These are phyloP conservation scores for Leccinum subgranulosum DNA, from an alignment of 768 basidiomycete genomes.

Conservation along the genomic window DNA sequence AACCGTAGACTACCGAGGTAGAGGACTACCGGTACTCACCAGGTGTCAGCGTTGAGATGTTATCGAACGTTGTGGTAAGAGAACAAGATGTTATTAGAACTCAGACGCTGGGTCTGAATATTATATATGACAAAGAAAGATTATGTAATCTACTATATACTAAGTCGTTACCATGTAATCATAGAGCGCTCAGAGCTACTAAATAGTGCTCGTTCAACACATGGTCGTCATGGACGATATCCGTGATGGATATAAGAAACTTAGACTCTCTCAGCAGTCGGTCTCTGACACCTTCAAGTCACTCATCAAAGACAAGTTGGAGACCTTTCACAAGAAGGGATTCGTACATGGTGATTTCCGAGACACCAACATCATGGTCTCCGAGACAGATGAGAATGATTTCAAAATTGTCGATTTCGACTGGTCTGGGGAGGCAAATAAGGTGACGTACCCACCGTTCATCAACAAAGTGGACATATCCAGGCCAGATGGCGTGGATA, in stretches of 20 bases:
- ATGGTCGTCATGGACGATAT: slow-evolving; percentile 34
- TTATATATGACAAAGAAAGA: too few species aligned
- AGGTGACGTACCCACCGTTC: background rate
- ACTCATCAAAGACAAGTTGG: background rate
- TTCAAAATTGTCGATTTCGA: background rate
- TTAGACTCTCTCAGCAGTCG: too few species aligned
- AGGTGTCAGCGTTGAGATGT: too few species aligned
- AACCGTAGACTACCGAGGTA: too few species aligned
- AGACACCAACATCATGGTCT: background rate
- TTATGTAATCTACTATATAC: too few species aligned
- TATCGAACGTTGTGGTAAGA: too few species aligned
- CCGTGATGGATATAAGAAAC: background rate
- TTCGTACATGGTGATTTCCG: background rate
- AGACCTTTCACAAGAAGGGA: background rate
- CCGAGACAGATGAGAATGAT: background rate
- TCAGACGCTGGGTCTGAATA: too few species aligned
- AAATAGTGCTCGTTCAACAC: too few species aligned
- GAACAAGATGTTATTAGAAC: too few species aligned
- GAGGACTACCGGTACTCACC: too few species aligned
- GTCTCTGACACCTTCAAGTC: background rate
- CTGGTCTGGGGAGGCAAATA: background rate
- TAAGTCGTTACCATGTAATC: too few species aligned
- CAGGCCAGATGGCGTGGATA: background rate
- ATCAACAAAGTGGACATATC: background rate
- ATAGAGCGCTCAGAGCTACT: too few species aligned